These are phyloP conservation scores for Aurantiochytrium sp. DNA, from an alignment of 108 stramenopile species.

Conservation along the genomic window DNA sequence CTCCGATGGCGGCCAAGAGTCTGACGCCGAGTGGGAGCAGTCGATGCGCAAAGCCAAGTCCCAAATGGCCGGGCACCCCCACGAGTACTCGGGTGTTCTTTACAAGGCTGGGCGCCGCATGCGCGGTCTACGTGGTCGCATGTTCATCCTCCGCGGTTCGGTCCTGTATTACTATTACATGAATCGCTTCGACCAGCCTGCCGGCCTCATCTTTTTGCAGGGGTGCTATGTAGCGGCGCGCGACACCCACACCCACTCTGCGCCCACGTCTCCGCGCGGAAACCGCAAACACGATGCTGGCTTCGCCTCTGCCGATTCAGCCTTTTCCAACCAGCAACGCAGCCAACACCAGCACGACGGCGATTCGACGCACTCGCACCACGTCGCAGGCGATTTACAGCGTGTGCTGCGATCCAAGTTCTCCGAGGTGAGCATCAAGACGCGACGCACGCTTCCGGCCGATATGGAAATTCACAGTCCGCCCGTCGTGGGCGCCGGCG, in stretches of 20 bases:
- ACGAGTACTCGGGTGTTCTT: conserved; percentile 36
- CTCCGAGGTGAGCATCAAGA: neutral
- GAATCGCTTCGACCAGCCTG: conserved; percentile 27
- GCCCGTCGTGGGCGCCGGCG: neutral
- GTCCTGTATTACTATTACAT: conserved; percentile 49
- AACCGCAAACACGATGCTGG: neutral
- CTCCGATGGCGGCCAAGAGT: neutral
- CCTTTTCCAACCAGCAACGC: neutral
- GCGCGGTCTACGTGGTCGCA: conserved; percentile 29
- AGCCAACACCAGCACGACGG: neutral
- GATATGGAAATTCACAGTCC: neutral
- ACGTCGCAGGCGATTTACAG: neutral
- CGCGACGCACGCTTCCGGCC: neutral
- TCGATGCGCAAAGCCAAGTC: neutral
- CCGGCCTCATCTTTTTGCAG: conserved; percentile 43
- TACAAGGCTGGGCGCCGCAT: conserved; percentile 37
- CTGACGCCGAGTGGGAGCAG: neutral
- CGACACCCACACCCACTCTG: neutral
- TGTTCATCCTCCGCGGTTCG: conserved; percentile 40
- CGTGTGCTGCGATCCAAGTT: neutral
- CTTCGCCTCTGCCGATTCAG: neutral
- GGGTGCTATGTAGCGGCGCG: conserved; percentile 40
- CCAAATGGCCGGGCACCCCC: neutral
- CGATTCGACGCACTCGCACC: neutral
- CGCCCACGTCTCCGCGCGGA: neutral